Percentiles rank a stretch among this genome's conserved stretches.
phyloP scores from a whole-genome alignment of 2,329 filamentous ascomycete species.

The Colletotrichum karsti region DNA sequence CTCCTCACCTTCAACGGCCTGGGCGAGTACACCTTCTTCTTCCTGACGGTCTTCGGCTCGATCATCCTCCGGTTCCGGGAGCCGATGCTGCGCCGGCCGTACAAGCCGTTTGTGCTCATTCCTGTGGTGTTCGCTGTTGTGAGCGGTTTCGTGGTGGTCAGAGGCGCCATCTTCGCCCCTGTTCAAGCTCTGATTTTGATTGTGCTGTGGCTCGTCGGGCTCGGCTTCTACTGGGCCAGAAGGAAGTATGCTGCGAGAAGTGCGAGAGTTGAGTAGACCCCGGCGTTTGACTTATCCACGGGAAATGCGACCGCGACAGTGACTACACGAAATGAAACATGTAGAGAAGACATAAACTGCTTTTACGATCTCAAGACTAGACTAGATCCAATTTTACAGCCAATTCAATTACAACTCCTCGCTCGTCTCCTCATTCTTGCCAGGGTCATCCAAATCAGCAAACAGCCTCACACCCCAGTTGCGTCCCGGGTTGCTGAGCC shows the following conservation, averaged over 20 bases:
- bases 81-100: slow-evolving; percentile 62
- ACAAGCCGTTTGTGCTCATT: slow-evolving; percentile 59
- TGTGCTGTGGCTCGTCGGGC: slow-evolving; percentile 58
- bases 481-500: slow-evolving; percentile 47
- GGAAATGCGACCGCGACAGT: no score
- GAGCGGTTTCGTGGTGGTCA: slow-evolving; percentile 66
- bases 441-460: slow-evolving; percentile 47
- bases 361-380: not conserved
- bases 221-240: slow-evolving; percentile 47
- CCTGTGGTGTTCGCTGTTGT: slow-evolving; percentile 64
- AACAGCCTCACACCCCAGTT: slow-evolving; percentile 49
- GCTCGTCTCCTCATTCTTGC: slow-evolving; percentile 25
- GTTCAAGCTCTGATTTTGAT: slow-evolving; percentile 61
- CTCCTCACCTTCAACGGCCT: slow-evolving; percentile 68
- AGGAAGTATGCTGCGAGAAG: slow-evolving; percentile 2
- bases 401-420: slow-evolving; percentile 8
- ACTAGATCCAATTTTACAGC: not conserved
- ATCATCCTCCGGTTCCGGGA: slow-evolving; percentile 65
- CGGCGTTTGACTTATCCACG: no score
- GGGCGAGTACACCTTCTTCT: slow-evolving; percentile 71
- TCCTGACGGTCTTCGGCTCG: slow-evolving; percentile 67
- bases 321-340: no score
- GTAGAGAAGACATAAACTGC: not conserved
- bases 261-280: not conserved
- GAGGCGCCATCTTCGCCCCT: slow-evolving; percentile 68